Base-by-base conservation (phyloP, 1,284 basidiomycete species). In the Sporisorium reilianum region DNA sequence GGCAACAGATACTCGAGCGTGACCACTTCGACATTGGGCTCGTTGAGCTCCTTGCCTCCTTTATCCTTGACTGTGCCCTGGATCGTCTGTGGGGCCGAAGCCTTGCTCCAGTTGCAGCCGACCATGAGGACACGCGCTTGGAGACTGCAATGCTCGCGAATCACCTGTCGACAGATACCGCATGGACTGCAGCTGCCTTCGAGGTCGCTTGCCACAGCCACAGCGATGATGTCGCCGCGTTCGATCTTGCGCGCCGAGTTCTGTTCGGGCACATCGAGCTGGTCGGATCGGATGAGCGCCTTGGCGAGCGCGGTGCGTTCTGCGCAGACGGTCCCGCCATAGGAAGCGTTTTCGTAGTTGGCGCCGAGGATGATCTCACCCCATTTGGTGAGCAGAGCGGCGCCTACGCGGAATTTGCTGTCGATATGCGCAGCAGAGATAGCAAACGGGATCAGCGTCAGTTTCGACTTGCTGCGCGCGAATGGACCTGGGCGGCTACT, bases 281-380 rank as follows among this genome's bases (percentile, higher is more conserved):
- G 30, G 11, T 55, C 49, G 20, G 66, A 62, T 9, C 70, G 63
- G 28, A 73, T 73, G 40, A 74, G 56, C 7, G 72, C 72, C 51
- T 79, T 82, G 26, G 73, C 66, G 18, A 84, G 65, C 8, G 80
- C 80, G 3, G 82, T 74, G 25, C 83, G 72, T 65, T 84, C 83
- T 10, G 83, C 83, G 51, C 83, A 84, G 48, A 82, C 75, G 1
- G 77, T 77, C 8, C 71, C 82, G 92, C 94, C 92, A 82, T 94
- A 95, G 0, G 92, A 93, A 0, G 93, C 93, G 80, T 96, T 96
- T 86, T 97, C 94, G 64, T 96, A 88, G 81, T 95, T 96, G 40
- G 91, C 90, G 5, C 94, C 94, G 57, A 89, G 91, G 68, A 94
- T 88, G 41, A 95, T 89, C 14, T 87, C 85, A 1, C 92, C 93